phyloP scores from a whole-genome alignment of 106 monocot species.

The Hemerocallis citrina region DNA sequence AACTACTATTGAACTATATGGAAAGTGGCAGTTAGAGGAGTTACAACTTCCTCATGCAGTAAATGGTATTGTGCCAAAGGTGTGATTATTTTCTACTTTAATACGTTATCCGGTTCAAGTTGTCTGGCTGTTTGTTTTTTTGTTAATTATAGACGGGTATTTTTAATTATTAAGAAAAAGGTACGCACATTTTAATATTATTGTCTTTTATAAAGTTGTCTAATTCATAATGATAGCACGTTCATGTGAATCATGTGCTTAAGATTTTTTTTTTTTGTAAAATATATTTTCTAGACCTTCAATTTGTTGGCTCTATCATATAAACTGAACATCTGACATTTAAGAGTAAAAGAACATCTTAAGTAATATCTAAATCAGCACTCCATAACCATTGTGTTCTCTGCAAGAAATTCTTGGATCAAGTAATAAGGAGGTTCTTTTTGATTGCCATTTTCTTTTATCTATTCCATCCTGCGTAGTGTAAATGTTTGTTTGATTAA shows the following conservation, averaged over 20 bases:
- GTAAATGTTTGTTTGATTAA: too few relatives aligned
- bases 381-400: too few relatives aligned
- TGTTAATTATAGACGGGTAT: too few relatives aligned
- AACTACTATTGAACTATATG: conserved; percentile 60
- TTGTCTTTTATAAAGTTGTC: neutral
- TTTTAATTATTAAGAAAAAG: too few relatives aligned
- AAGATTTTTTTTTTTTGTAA: neutral
- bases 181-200: neutral
- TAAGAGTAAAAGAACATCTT: too few relatives aligned
- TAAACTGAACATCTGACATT: neutral
- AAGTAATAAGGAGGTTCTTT: neutral
- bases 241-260: neutral
- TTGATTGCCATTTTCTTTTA: too few relatives aligned
- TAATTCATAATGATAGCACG: neutral
- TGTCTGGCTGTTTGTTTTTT: too few relatives aligned
- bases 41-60: conserved; percentile 73
- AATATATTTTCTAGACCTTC: neutral
- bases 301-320: too few relatives aligned
- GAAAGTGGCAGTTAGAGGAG: conserved; percentile 87
- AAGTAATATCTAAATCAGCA: too few relatives aligned
- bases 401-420: neutral
- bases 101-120: neutral
- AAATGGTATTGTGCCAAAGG: conserved; percentile 97
- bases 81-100: conserved; percentile 6
- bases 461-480: too few relatives aligned